Evolutionary conservation across 2,329 filamentous ascomycete species (phyloP).

Genomic region (Botrytis cinerea): DNA sequence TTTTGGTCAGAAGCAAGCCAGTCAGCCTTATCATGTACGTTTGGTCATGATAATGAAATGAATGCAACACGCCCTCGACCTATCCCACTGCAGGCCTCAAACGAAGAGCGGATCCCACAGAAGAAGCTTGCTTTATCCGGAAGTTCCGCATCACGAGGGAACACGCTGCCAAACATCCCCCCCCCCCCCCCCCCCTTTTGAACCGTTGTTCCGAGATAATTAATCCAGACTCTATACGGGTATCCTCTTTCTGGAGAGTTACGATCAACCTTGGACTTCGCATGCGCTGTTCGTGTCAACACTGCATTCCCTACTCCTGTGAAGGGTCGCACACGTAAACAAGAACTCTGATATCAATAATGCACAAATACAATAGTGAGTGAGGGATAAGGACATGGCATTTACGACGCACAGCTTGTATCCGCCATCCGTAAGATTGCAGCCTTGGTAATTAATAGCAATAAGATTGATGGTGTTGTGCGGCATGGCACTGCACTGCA

Average conservation of each 20-base stretch:
- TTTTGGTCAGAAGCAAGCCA: constrained; percentile 1
- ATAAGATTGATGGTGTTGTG: not conserved
- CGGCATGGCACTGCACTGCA: too few species aligned
- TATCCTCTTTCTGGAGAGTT: not conserved
- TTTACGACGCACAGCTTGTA: not conserved
- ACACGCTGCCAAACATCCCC: not conserved
- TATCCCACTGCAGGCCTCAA: not conserved
- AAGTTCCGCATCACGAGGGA: not conserved
- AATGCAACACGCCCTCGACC: not conserved
- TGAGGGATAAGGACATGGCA: not conserved
- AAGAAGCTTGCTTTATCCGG: not conserved
- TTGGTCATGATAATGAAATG: not conserved
- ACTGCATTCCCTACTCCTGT: not conserved
- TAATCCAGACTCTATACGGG: not conserved
- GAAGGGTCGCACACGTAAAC: not conserved
- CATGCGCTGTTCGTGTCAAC: constrained; percentile 14
- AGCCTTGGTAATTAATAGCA: not conserved
- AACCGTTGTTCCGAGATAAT: not conserved
- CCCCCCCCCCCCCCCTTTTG: constrained; percentile 19
- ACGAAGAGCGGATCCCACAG: constrained; percentile 6
- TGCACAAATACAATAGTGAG: not conserved
- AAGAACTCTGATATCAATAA: not conserved
- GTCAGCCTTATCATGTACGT: constrained; percentile 20
- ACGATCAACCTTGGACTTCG: not conserved
- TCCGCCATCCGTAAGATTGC: not conserved